Conservation (phyloP, 371 early-diverging fungal genomes). For the Catenaria anguillulae region DNA sequence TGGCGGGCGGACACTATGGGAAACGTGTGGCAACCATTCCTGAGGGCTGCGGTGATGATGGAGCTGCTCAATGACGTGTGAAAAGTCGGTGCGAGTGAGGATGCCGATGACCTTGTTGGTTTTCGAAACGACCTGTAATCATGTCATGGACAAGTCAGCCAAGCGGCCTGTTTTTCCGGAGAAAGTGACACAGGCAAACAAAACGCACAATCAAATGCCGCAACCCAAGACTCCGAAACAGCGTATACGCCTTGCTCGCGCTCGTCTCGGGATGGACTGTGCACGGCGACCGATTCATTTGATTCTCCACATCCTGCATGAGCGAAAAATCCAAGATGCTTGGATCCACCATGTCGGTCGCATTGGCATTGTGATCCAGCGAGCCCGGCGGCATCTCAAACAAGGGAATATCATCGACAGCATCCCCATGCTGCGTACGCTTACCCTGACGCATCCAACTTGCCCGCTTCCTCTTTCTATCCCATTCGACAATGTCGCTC, state of each 20-base stretch:
- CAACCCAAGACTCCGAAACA: not conserved
- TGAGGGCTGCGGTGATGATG: too few relatives aligned
- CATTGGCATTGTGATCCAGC: not conserved
- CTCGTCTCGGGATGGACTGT: not conserved
- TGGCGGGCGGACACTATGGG: too few relatives aligned
- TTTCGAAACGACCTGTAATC: too few relatives aligned
- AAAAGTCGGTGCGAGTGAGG: not conserved
- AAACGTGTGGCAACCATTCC: too few relatives aligned
- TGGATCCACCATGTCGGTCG: not conserved
- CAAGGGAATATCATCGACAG: too few relatives aligned
- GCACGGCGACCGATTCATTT: not conserved
- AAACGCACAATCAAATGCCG: not conserved
- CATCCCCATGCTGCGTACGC: not conserved
- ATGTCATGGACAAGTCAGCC: too few relatives aligned
- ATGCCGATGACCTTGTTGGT: not conserved
- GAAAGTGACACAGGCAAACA: too few relatives aligned
- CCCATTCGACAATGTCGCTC: not conserved
- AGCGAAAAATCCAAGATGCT: not conserved
- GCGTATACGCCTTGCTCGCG: not conserved
- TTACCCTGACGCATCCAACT: not conserved
- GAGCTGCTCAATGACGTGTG: not conserved
- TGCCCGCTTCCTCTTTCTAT: not conserved
- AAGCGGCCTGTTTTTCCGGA: too few relatives aligned
- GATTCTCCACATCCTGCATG: not conserved
- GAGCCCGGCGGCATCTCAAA: not conserved